These are phyloP conservation scores for Amesomyces nigricolor DNA, from an alignment of 2,329 filamentous ascomycete genomes.

Conservation along the genomic window DNA sequence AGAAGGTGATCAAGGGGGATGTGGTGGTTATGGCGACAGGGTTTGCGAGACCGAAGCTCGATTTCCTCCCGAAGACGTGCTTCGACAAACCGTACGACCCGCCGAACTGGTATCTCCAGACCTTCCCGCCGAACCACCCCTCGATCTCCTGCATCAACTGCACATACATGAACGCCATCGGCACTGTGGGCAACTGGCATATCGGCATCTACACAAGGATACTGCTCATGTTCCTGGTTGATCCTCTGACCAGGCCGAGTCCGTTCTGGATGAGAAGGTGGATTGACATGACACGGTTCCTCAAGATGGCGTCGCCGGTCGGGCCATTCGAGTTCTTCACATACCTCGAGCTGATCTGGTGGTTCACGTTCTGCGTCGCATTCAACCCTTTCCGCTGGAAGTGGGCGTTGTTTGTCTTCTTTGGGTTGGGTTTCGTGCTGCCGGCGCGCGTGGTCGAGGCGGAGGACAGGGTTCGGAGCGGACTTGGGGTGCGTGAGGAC, in stretches of 20 bases:
- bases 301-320: conserved; percentile 66
- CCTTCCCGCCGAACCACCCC: conserved; percentile 69
- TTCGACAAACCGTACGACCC: conserved; percentile 70
- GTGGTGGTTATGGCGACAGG: conserved; percentile 81
- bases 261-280: conserved; percentile 74
- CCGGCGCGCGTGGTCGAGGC: conserved; percentile 60
- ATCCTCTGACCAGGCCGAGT: conserved; percentile 67
- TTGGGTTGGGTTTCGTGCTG: conserved; percentile 62
- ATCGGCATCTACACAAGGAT: conserved; percentile 86
- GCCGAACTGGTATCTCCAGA: conserved; percentile 85
- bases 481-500: conserved; percentile 33
- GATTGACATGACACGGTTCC: conserved; percentile 73
- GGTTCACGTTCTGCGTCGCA: conserved; percentile 72
- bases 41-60: conserved; percentile 66
- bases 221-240: conserved; percentile 77
- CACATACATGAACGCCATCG: conserved; percentile 76
- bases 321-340: conserved; percentile 87
- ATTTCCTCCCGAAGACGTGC: conserved; percentile 66
- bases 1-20: conserved; percentile 63
- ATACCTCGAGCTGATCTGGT: conserved; percentile 77
- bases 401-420: conserved; percentile 79
- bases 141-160: conserved; percentile 73
- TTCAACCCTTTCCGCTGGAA: conserved; percentile 89
- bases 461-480: conserved; percentile 58
- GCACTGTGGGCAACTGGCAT: conserved; percentile 80